These are phyloP conservation scores for Falciphora oryzae DNA, from an alignment of 2,329 filamentous ascomycete species.

Conservation along the genomic window DNA sequence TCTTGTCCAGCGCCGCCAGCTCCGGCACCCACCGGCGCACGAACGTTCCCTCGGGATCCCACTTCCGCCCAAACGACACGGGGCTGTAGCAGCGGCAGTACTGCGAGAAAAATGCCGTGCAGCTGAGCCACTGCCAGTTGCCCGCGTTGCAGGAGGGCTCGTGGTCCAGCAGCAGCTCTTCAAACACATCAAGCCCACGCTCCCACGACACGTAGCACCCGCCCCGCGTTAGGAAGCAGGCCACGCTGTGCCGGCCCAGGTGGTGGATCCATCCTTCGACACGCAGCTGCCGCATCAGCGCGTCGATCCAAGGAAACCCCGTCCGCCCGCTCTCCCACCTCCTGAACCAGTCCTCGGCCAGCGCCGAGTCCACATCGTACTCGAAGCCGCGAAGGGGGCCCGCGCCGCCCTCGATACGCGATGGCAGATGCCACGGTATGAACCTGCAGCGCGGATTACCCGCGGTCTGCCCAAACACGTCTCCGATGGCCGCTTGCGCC, in stretches of 20 bases:
- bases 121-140: constrained; percentile 75
- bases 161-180: constrained; percentile 70
- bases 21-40: constrained; percentile 64
- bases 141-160: constrained; percentile 68
- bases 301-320: constrained; percentile 77
- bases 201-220: constrained; percentile 78
- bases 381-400: constrained; percentile 30
- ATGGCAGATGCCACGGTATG: constrained; percentile 72
- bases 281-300: constrained; percentile 68
- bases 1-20: constrained; percentile 52
- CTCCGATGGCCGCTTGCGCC: constrained; percentile 63
- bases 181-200: constrained; percentile 71
- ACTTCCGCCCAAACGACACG: constrained; percentile 67
- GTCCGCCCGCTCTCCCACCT: constrained; percentile 65
- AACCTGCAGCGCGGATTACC: constrained; percentile 65
- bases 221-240: constrained; percentile 73
- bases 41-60: constrained; percentile 63
- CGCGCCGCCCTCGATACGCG: constrained; percentile 41
- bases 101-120: constrained; percentile 68
- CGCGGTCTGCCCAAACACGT: constrained; percentile 56
- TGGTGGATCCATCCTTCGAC: constrained; percentile 77
- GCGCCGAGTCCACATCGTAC: constrained; percentile 57
- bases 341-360: constrained; percentile 60
- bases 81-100: constrained; percentile 68
- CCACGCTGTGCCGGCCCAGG: constrained; percentile 69